Base-by-base conservation (phyloP, 2,329 filamentous ascomycete species). In the Chaetomium sp. region DNA sequence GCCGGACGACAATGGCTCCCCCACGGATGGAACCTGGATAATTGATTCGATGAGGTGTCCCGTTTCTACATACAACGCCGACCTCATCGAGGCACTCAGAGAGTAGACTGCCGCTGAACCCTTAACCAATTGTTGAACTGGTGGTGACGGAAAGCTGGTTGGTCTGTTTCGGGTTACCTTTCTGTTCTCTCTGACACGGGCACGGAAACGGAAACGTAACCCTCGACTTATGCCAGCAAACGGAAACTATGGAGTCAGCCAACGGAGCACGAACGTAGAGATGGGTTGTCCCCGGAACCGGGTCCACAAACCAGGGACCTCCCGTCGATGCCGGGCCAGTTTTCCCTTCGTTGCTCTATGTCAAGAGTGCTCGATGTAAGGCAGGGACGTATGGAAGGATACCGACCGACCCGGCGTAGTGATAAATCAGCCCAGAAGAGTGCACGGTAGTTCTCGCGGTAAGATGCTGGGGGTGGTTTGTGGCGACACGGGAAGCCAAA, bases 401-500 rank as follows among this genome's bases (percentile, higher is more conserved):
- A 21, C 16, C 19, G 51, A 54, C 3, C 9, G 27, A 31, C 49
- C 49, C 49, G 49, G 49, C 4, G 10, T 25, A 27, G 49, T 51
- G 25, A 51, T 51, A 12, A 3, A 51, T 51, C 49, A 25, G 4
- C 13, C 8, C 16, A 53, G 50, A 42, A 8, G 13, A 29, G 50
- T n/a, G 50, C 25, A 19, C 57, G 38, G 53, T 56, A 57, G 56
- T 61, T 63, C 50, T 58, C 57, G 57, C 54, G 59, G 65, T 59
- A 60, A 58, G 38, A 42, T 13, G 13, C 29, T 16, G n/a, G 19
- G 16, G 53, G 23, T 25, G 35, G 21, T 33, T 12, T 49, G 49
- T 27, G 51, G 45, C 47, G 60, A 67, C 16, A 64, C 66, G 57
- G 63, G 55, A 65, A 62, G 57, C 60, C 56, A 64, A 64, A 65